Conservation (phyloP, 805 yeast species). For the Lipomyces yamadae region DNA sequence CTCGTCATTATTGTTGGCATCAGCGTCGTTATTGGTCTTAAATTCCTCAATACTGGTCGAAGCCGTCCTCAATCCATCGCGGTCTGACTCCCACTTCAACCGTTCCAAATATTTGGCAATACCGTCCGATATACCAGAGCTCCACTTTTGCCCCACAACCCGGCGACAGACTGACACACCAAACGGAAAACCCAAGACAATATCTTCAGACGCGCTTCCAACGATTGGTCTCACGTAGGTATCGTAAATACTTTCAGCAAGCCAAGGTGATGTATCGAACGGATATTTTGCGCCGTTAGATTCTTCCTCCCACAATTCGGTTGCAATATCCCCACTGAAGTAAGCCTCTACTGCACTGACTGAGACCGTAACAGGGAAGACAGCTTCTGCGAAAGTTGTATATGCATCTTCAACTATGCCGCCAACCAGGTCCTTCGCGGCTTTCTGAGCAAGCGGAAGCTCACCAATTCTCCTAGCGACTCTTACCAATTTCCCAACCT, state of each 20-base stretch:
- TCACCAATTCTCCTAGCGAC: slow-evolving; percentile 23
- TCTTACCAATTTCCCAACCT: slow-evolving; percentile 15
- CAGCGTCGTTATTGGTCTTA: too few species aligned
- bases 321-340: slow-evolving; percentile 10
- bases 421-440: background rate
- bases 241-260: slow-evolving; percentile 19
- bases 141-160: slow-evolving; percentile 28
- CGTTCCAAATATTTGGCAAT: slow-evolving; percentile 8
- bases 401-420: slow-evolving; percentile 11
- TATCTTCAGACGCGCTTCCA: slow-evolving; percentile 22
- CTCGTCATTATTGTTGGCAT: too few species aligned
- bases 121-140: slow-evolving; percentile 9
- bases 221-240: slow-evolving; percentile 23
- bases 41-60: background rate
- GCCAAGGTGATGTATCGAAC: slow-evolving; percentile 27
- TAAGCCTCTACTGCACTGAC: background rate
- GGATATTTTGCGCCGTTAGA: slow-evolving; percentile 18
- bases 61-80: background rate
- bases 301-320: slow-evolving; percentile 28
- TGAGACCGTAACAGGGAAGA: slow-evolving; percentile 9
- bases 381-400: slow-evolving; percentile 12
- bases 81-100: background rate
- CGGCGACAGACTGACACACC: slow-evolving; percentile 26
- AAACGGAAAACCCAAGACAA: slow-evolving; percentile 18
- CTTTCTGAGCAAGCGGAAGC: background rate